phyloP scores from a whole-genome alignment of 2,329 filamentous ascomycete genomes.

The Penicillium sp. region DNA sequence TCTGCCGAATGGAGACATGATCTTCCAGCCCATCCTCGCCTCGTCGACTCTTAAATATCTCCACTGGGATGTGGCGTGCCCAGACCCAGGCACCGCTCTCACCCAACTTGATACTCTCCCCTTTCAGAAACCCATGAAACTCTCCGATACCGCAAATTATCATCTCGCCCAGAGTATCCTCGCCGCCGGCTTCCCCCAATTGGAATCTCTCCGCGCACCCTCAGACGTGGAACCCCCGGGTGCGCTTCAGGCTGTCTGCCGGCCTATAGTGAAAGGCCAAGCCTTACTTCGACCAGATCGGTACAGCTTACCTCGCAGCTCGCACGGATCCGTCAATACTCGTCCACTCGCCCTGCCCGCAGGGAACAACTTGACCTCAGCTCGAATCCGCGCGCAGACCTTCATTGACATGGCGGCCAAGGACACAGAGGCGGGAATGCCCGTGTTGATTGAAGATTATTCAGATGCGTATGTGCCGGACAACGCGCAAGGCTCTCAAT shows the following conservation, averaged over 20 bases:
- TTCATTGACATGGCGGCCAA: conserved; percentile 47
- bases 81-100: conserved; percentile 38
- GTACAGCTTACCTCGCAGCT: conserved; percentile 44
- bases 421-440: conserved; percentile 42
- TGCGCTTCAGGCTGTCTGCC: conserved; percentile 45
- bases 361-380: conserved; percentile 46
- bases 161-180: conserved; percentile 47
- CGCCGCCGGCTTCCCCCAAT: conserved; percentile 42
- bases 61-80: conserved; percentile 56
- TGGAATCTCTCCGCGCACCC: conserved; percentile 44
- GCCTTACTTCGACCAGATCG: conserved; percentile 42
- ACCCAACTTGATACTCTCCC: conserved; percentile 40
- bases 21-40: conserved; percentile 50
- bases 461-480: conserved; percentile 41
- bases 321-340: conserved; percentile 43
- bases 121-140: conserved; percentile 36
- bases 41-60: conserved; percentile 52
- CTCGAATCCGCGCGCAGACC: conserved; percentile 46
- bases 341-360: conserved; percentile 42
- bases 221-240: conserved; percentile 47
- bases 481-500: conserved; percentile 29
- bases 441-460: conserved; percentile 43
- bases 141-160: conserved; percentile 40
- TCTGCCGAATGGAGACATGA: conserved; percentile 42
- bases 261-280: conserved; percentile 39